Evolutionary conservation across 129 eudicot genomes (phyloP), one percentile per base, ranked within the genome.

Genomic region (Flaveria ramosissima): DNA sequence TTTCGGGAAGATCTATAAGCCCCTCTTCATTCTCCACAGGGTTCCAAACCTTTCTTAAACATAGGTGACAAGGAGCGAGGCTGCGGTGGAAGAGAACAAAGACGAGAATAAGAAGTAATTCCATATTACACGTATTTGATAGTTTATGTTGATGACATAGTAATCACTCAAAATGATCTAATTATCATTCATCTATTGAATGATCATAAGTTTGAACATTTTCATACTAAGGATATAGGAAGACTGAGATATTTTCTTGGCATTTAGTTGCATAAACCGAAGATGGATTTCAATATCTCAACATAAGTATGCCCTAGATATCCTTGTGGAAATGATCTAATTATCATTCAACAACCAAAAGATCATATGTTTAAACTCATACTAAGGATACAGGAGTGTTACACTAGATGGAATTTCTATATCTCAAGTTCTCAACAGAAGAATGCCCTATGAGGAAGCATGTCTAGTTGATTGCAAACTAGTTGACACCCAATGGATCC

Each of bases 211-310:
- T 32, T 65, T 23, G 2, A 65, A 39, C 15, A 65, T 16, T 65
- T 65, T 13, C 71, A 6, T 4, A 39, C 50, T 15, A n/a, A 65
- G 9, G 71, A 17, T 17, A 30, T 7, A 17, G 30, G 27, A 7
- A 39, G 17, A 0, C 46, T 64, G 2, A 27, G 20, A 2, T 12
- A 57, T 10, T 17, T 57, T 57, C 12, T 60, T 17, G 67, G 41
- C 13, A 60, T 23, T 60, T 10, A 65, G 14, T 65, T 65, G 14
- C 51, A 15, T 4, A 16, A 39, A 36, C 71, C 17, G 41, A 66
- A 66, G 16, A 39, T 66, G 26, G 27, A 66, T 66, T 39, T 36
- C 51, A n/a, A 39, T 66, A 66, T 41, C 14, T 39, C 51, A 66
- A 36, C 17, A 6, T 7, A 66, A 36, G 24, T 66, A 66, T 66